Percentiles rank a stretch among this genome's conserved stretches.
Conservation (phyloP, 2,329 filamentous ascomycete species). For the Aureobasidium vineae region DNA sequence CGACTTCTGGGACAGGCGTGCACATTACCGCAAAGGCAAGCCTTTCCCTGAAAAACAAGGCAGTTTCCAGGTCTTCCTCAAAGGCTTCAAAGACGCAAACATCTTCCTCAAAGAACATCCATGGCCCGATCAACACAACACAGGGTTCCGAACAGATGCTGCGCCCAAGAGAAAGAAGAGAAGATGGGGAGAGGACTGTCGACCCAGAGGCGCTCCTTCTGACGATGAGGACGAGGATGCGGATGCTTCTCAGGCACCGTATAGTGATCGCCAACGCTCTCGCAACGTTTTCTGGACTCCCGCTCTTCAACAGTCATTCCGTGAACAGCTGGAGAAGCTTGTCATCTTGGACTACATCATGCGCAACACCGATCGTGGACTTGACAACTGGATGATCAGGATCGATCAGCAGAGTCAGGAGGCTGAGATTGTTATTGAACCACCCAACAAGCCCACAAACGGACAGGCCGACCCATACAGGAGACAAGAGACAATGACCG, state of each 20-base stretch:
- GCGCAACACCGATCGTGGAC: constrained; percentile 93
- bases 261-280: constrained; percentile 33
- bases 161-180: constrained; percentile 64
- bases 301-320: constrained; percentile 80
- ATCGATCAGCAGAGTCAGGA: constrained; percentile 81
- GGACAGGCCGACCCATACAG: constrained; percentile 35
- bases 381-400: constrained; percentile 99
- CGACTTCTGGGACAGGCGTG: constrained; percentile 92
- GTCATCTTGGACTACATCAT: constrained; percentile 99
- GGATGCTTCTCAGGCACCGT: constrained; percentile 32
- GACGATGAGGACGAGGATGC: constrained; percentile 51
- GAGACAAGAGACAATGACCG: constrained; percentile 79
- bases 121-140: constrained; percentile 85
- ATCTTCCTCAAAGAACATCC: constrained; percentile 92
- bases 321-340: constrained; percentile 93
- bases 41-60: constrained; percentile 84
- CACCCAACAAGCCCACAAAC: constrained; percentile 60
- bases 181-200: constrained; percentile 78
- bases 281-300: constrained; percentile 80
- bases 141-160: constrained; percentile 65
- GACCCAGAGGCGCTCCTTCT: constrained; percentile 59
- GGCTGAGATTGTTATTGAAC: constrained; percentile 83
- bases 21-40: constrained; percentile 83
- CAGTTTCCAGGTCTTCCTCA: constrained; percentile 96
- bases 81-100: constrained; percentile 96